A percentile compares a stretch with the other conserved stretches of the same genome.
phyloP scores from a whole-genome alignment of 1,139 yeast species.

The Scheffersomyces illinoinensis region DNA sequence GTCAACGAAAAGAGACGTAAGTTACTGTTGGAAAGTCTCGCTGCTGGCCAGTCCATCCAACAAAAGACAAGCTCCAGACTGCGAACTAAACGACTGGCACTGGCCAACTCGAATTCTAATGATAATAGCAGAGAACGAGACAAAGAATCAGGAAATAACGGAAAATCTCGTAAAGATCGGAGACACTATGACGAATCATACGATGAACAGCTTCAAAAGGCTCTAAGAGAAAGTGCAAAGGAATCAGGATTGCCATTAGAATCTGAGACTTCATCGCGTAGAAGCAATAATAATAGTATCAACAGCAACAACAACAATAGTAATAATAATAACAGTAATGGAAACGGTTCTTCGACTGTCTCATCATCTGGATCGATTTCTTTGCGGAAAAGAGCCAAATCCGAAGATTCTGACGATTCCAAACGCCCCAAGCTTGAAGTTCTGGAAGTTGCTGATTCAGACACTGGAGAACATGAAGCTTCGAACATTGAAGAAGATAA shows the following conservation, averaged over 20 bases:
- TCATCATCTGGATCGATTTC: constrained; percentile 5
- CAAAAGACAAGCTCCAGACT: constrained; percentile 9
- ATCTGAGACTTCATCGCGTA: constrained; percentile 6
- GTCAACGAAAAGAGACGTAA: constrained; percentile 49
- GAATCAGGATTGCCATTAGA: constrained; percentile 25
- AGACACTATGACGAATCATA: constrained; percentile 53
- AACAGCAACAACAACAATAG: neutral
- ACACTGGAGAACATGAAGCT: constrained; percentile 11
- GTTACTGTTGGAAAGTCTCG: constrained; percentile 28
- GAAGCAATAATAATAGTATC: constrained; percentile 2
- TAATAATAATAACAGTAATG: neutral
- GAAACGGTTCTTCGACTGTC: neutral
- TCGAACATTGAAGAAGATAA: constrained; percentile 17
- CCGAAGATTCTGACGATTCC: constrained; percentile 11
- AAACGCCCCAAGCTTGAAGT: constrained; percentile 11
- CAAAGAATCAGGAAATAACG: constrained; percentile 22
- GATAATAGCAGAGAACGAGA: constrained; percentile 12
- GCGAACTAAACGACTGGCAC: constrained; percentile 14
- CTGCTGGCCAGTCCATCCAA: constrained; percentile 13
- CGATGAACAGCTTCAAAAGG: constrained; percentile 68
- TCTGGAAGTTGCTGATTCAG: constrained; percentile 3
- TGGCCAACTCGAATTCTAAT: constrained; percentile 5
- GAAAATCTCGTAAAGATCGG: constrained; percentile 29
- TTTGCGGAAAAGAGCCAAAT: constrained; percentile 4
- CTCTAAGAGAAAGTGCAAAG: constrained; percentile 69